Percentiles rank a stretch among this genome's conserved stretches.
phyloP scores from a whole-genome alignment of 805 yeast genomes.

The Myxozyma monticola region DNA sequence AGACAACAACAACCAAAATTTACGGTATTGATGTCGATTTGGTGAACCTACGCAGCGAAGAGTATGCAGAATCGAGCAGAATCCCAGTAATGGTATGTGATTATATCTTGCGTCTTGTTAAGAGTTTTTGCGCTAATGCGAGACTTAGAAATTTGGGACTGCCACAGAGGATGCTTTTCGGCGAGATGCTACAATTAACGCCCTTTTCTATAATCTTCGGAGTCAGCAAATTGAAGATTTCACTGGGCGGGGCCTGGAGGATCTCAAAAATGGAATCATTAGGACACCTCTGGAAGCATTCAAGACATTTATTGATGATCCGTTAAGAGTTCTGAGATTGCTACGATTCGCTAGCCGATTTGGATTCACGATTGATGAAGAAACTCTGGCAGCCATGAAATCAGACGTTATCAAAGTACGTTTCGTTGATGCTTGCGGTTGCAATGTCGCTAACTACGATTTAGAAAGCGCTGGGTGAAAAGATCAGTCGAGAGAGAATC shows the following conservation, averaged over 20 bases:
- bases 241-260: constrained; percentile 73
- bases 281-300: constrained; percentile 86
- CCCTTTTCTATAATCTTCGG: constrained; percentile 81
- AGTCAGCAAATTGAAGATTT: constrained; percentile 76
- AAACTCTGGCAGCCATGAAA: constrained; percentile 59
- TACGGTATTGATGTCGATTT: constrained; percentile 87
- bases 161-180: constrained; percentile 88
- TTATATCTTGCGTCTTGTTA: background rate
- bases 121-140: background rate
- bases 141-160: constrained; percentile 66
- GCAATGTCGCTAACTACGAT: background rate
- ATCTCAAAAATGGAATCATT: constrained; percentile 65
- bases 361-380: constrained; percentile 61
- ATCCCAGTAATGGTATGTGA: constrained; percentile 57
- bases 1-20: constrained; percentile 89
- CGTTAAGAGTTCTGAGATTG: constrained; percentile 81
- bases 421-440: background rate
- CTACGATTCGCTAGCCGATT: constrained; percentile 84
- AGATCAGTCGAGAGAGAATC: constrained; percentile 86
- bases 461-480: constrained; percentile 54
- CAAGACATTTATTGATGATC: constrained; percentile 90
- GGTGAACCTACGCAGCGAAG: constrained; percentile 86
- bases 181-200: constrained; percentile 93
- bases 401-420: constrained; percentile 50
- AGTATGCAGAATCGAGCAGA: constrained; percentile 76